Evolutionary conservation across 2,329 filamentous ascomycete species (phyloP).

Genomic region (Teratosphaeria nubilosa): DNA sequence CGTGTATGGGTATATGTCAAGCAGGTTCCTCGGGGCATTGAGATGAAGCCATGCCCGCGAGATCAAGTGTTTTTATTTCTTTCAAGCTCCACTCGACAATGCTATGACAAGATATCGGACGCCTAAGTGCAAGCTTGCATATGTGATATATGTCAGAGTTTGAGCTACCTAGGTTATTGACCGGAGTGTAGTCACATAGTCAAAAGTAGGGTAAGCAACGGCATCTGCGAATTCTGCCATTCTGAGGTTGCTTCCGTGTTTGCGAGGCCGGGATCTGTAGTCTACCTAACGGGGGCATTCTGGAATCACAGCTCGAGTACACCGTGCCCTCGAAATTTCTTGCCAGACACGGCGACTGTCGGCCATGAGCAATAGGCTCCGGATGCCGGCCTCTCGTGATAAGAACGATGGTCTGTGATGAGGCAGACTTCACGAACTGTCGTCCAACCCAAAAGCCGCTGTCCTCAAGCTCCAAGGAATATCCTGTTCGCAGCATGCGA

Average conservation of each 20-base stretch:
- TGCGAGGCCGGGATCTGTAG: neutral
- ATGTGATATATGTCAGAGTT: neutral
- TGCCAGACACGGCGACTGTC: neutral
- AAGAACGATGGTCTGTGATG: neutral
- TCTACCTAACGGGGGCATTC: neutral
- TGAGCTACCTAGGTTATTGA: neutral
- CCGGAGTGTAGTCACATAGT: neutral
- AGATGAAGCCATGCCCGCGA: neutral
- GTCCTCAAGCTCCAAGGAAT: neutral
- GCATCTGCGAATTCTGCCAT: neutral
- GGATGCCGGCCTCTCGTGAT: neutral
- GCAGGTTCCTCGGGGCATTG: neutral
- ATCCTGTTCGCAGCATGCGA: neutral
- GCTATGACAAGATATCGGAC: neutral
- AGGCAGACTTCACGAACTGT: neutral
- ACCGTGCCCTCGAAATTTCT: neutral
- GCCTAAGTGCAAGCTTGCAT: neutral
- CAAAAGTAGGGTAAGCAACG: neutral
- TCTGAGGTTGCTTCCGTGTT: neutral
- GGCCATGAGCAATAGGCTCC: neutral
- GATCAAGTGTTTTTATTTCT: neutral
- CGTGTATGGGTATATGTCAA: neutral
- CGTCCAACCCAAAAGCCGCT: neutral
- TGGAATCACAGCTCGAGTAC: neutral
- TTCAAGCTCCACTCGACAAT: too few species aligned